Evolutionary conservation across 257 asterid species (phyloP).

Genomic region (Capsicum baccatum): DNA sequence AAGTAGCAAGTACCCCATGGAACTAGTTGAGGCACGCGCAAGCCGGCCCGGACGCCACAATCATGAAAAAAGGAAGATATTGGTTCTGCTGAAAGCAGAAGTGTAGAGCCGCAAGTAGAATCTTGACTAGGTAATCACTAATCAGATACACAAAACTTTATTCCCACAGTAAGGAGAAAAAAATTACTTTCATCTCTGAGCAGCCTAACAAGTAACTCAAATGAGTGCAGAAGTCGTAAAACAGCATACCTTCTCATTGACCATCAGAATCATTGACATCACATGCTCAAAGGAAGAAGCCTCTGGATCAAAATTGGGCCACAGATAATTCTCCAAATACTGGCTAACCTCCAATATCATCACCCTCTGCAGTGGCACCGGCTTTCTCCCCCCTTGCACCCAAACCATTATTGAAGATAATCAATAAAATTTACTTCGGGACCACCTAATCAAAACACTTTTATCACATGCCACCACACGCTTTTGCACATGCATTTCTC

Average conservation of each 20-base stretch:
- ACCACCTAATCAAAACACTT: conserved; percentile 30
- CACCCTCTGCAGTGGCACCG: conserved; percentile 95
- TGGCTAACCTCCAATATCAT: conserved; percentile 99
- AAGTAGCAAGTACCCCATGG: background rate
- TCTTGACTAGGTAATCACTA: background rate
- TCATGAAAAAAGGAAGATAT: background rate
- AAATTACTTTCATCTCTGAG: background rate
- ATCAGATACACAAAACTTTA: background rate
- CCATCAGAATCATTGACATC: conserved; percentile 97
- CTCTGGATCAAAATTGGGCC: conserved; percentile 93
- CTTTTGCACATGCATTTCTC: conserved; percentile 6
- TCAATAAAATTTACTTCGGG: background rate
- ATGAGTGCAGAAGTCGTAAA: background rate
- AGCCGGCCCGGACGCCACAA: background rate
- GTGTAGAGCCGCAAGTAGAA: background rate
- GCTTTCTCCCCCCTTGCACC: conserved; percentile 75
- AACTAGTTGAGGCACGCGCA: background rate
- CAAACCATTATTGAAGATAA: conserved; percentile 31
- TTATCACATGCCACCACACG: conserved; percentile 28
- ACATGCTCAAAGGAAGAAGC: conserved; percentile 91
- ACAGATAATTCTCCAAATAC: conserved; percentile 92
- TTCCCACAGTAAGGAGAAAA: background rate
- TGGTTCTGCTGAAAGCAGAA: background rate
- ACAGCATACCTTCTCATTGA: conserved; percentile 88
- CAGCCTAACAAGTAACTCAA: background rate